Evolutionary conservation across 108 stramenopile genomes (phyloP), one percentile per base, ranked within the genome.

Genomic region (Craspedostauros australis): DNA sequence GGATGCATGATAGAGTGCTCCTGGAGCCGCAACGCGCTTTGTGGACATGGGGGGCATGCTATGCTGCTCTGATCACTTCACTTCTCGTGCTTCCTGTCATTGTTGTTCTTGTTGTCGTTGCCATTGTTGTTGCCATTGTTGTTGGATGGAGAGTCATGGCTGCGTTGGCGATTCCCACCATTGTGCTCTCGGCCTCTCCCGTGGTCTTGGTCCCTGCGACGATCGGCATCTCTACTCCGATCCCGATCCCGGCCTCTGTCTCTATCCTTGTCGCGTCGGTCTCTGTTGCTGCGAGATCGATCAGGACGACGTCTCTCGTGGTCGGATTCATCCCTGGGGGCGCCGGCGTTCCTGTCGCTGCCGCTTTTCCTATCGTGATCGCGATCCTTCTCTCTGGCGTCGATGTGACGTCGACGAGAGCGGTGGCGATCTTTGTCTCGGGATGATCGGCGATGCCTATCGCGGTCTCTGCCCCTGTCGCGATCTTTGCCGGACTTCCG

Each of bases 231-330:
- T 28, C 45, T 12, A 15, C 39, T 21, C n/a, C 49, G 43, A 34
- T 26, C 39, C 36, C 68, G 29, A 22, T 50, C 68, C 23, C 40
- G 50, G 19, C 65, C 64, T 25, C 47, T 34, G 22, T 72, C 71
- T 12, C 60, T 47, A 20, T 22, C 37, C 14, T 8, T 16, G 23
- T 22, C 59, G 11, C 42, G 38, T 20, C 54, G 55, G 21, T 60
- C 58, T 43, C 43, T 11, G 15, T 46, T 34, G n/a, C n/a, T n/a
- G n/a, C n/a, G n/a, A n/a, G n/a, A n/a, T n/a, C n/a, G n/a, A n/a
- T n/a, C n/a, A n/a, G n/a, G n/a, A n/a, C n/a, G n/a, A n/a, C n/a
- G n/a, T n/a, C n/a, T n/a, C n/a, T n/a, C n/a, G n/a, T n/a, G n/a
- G n/a, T n/a, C n/a, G n/a, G 9, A 34, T 50, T n/a, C 29, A 4